Evolutionary conservation across 257 asterid genomes (phyloP).

Genomic region (Solanum pinnatisectum): DNA sequence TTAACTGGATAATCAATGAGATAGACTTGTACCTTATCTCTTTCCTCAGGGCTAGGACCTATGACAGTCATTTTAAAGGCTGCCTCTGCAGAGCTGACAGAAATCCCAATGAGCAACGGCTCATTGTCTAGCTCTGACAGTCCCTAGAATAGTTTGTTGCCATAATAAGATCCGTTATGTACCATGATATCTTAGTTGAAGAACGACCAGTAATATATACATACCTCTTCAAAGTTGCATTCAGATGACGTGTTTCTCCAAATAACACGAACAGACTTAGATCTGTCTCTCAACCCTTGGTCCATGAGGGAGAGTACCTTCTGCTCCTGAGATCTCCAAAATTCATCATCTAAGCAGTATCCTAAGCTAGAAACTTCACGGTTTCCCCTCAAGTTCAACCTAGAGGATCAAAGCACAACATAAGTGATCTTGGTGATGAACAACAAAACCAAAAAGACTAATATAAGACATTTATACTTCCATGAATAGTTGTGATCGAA

Average conservation of each 20-base stretch:
- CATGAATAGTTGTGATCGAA: neutral
- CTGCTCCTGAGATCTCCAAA: conserved; percentile 91
- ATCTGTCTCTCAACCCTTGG: conserved; percentile 74
- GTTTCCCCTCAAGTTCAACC: conserved; percentile 71
- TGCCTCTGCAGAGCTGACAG: conserved; percentile 56
- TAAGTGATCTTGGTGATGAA: neutral
- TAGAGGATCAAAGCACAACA: conserved; percentile 10
- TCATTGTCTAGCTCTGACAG: conserved; percentile 51
- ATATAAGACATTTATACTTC: neutral
- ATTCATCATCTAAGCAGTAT: conserved; percentile 86
- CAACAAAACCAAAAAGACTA: neutral
- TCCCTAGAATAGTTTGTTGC: conserved; percentile 41
- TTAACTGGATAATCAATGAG: neutral
- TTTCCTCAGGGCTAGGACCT: conserved; percentile 98
- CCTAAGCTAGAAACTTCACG: conserved; percentile 45
- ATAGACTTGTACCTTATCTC: conserved; percentile 55
- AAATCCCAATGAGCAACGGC: conserved; percentile 64
- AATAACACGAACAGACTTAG: conserved; percentile 65
- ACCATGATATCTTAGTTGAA: neutral
- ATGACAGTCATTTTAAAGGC: conserved; percentile 66
- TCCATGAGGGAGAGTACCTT: conserved; percentile 53
- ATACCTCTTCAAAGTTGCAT: conserved; percentile 63
- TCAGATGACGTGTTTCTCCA: conserved; percentile 67
- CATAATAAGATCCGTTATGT: neutral
- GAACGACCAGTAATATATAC: conserved; percentile 23